These are phyloP conservation scores for Rhizoclosmatium globosum DNA, from an alignment of 192 early-diverging fungal species.

Conservation along the genomic window DNA sequence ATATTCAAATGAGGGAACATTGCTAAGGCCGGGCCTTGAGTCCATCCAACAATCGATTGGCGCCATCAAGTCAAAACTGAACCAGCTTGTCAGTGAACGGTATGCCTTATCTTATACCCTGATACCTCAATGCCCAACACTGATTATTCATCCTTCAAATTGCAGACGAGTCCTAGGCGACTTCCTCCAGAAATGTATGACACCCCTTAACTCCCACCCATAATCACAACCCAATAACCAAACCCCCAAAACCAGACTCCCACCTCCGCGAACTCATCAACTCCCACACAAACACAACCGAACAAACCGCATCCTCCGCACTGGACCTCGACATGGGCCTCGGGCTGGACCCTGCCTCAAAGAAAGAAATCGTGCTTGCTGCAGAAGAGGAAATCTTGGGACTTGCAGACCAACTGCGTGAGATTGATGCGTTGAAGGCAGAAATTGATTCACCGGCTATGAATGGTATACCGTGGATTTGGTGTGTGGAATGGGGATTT, in stretches of 20 bases:
- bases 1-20: constrained; percentile 20
- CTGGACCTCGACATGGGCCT: constrained; percentile 36
- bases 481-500: not conserved
- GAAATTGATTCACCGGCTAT: constrained; percentile 34
- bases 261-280: constrained; percentile 31
- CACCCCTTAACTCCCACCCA: not conserved
- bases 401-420: constrained; percentile 28
- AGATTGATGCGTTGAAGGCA: constrained; percentile 30
- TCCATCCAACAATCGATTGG: constrained; percentile 30
- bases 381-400: constrained; percentile 32
- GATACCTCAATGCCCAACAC: not conserved
- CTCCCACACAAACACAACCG: constrained; percentile 35
- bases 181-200: constrained; percentile 31
- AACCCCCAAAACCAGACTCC: constrained; percentile 1
- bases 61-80: constrained; percentile 27
- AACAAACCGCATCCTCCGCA: constrained; percentile 19
- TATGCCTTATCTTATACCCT: not conserved
- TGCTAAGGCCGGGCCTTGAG: constrained; percentile 33
- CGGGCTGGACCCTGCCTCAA: constrained; percentile 30
- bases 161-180: constrained; percentile 28
- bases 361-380: constrained; percentile 35
- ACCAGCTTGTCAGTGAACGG: constrained; percentile 25
- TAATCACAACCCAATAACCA: not conserved
- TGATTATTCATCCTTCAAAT: not conserved
- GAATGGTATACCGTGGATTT: constrained; percentile 10